phyloP scores from a whole-genome alignment of 345 rosid genomes.

The Citrus hindsii region DNA sequence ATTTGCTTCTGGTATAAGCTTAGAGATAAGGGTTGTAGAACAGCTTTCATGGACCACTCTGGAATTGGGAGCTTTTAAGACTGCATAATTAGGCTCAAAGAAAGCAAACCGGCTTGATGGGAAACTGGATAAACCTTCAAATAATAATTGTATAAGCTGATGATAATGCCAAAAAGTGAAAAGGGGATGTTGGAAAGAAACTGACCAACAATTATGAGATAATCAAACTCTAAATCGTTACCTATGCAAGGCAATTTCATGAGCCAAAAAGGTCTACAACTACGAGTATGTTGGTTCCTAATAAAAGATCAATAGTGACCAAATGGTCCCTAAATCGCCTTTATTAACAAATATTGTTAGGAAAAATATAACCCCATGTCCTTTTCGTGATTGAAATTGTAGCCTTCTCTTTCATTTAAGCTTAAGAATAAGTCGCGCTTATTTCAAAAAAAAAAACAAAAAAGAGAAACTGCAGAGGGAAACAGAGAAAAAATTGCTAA shows the following conservation, averaged over 20 bases:
- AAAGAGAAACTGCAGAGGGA: too few species aligned
- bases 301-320: constrained; percentile 10
- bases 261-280: not conserved
- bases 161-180: not conserved
- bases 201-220: not conserved
- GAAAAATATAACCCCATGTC: too few species aligned
- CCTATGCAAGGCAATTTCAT: not conserved
- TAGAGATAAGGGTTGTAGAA: not conserved
- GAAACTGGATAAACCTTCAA: not conserved
- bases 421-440: too few species aligned
- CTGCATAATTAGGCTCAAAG: not conserved
- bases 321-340: constrained; percentile 6
- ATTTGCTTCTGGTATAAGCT: not conserved
- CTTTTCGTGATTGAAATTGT: too few species aligned
- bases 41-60: constrained; percentile 18
- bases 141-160: not conserved
- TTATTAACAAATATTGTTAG: not conserved
- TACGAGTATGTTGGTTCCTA: constrained; percentile 20
- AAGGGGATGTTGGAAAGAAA: not conserved
- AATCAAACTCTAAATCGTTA: not conserved
- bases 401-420: too few species aligned
- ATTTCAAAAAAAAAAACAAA: too few species aligned
- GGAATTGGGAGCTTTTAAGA: constrained; percentile 9
- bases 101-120: not conserved
- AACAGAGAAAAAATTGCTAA: too few species aligned